These are phyloP conservation scores for Leccinum broughii DNA, from an alignment of 768 basidiomycete species.

Conservation along the genomic window DNA sequence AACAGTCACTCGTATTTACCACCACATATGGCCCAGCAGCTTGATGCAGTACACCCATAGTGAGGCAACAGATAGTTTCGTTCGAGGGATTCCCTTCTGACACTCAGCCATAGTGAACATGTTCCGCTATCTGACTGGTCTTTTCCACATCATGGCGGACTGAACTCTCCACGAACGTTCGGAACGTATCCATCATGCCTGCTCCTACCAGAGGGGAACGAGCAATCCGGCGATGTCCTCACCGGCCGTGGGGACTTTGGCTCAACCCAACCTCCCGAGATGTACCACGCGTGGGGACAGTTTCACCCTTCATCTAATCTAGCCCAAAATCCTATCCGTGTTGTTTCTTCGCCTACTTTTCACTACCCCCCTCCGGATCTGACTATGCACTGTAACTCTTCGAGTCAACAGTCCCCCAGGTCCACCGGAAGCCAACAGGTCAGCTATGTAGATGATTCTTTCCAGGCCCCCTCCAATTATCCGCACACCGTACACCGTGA, in stretches of 20 bases:
- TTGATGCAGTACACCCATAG: constrained; percentile 6
- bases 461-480: neutral
- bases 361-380: neutral
- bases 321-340: neutral
- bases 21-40: neutral
- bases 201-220: neutral
- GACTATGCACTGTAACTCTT: neutral
- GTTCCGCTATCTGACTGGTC: neutral
- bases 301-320: neutral
- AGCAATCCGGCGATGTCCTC: neutral
- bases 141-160: constrained; percentile 4
- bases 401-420: constrained; percentile 3
- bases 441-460: constrained; percentile 3
- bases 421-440: neutral
- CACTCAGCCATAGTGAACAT: constrained; percentile 6
- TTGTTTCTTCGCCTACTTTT: neutral
- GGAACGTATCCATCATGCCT: neutral
- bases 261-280: constrained; percentile 1
- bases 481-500: neutral
- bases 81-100: neutral
- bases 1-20: constrained; percentile 6
- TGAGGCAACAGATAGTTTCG: constrained; percentile 7
- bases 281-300: constrained; percentile 10
- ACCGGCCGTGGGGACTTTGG: neutral
- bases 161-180: neutral